These are phyloP conservation scores for Desmodesmus armatus DNA, from an alignment of 139 green algal genomes.

Conservation along the genomic window DNA sequence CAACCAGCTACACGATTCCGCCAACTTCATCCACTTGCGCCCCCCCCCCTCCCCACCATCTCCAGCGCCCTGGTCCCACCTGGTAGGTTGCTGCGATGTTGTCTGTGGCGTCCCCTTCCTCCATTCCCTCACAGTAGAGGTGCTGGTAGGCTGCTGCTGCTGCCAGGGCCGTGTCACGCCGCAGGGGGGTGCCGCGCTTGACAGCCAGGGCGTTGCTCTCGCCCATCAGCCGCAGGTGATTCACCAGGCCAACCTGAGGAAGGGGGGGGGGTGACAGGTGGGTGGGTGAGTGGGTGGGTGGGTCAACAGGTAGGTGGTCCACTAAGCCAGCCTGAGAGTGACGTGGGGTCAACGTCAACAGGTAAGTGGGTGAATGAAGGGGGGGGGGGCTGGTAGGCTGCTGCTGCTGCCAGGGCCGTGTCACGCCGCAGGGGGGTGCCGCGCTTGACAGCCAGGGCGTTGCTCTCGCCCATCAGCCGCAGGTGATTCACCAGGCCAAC, in stretches of 20 bases:
- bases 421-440: background rate
- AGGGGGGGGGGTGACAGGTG: too few relatives aligned
- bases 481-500: constrained; percentile 72
- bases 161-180: constrained; percentile 24
- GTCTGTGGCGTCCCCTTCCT: constrained; percentile 14
- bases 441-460: constrained; percentile 60
- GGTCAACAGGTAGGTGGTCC: too few relatives aligned
- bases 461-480: constrained; percentile 63
- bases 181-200: background rate
- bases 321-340: too few relatives aligned
- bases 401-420: constrained; percentile 34
- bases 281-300: too few relatives aligned
- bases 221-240: constrained; percentile 67
- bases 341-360: too few relatives aligned
- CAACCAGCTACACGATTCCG: background rate
- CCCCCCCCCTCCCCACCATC: background rate
- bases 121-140: background rate
- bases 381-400: constrained; percentile 34
- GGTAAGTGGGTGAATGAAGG: too few relatives aligned
- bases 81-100: constrained; percentile 48
- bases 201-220: constrained; percentile 70
- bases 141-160: constrained; percentile 41
- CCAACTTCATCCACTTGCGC: background rate
- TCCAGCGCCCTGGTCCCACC: constrained; percentile 44
- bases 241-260: too few relatives aligned